Evolutionary conservation across 768 basidiomycete genomes (phyloP).

Genomic region (Lentinus tigrinus): DNA sequence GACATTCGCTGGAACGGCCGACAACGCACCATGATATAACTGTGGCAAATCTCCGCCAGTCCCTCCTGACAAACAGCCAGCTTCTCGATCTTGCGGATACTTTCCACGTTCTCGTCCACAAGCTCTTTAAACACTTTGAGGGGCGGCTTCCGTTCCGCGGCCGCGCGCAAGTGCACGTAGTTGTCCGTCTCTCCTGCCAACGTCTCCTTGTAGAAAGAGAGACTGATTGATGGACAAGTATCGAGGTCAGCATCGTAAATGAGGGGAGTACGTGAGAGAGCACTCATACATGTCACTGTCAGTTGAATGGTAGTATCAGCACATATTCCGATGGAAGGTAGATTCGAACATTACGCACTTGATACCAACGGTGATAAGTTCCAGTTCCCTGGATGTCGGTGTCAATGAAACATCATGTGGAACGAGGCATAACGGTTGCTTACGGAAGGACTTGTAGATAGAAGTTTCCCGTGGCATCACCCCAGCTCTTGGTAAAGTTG

Average conservation of each 20-base stretch:
- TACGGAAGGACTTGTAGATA: slow-evolving; percentile 40
- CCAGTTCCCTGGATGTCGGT: too few species aligned
- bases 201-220: slow-evolving; percentile 21
- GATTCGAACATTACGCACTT: too few species aligned
- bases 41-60: too few species aligned
- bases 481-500: slow-evolving; percentile 28
- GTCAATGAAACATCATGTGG: too few species aligned
- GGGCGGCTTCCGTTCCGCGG: not conserved
- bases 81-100: not conserved
- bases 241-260: not conserved
- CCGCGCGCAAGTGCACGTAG: slow-evolving; percentile 16
- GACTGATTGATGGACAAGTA: not conserved
- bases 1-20: too few species aligned
- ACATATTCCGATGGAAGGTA: too few species aligned
- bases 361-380: not conserved
- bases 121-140: slow-evolving; percentile 2
- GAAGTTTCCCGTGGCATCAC: slow-evolving; percentile 23
- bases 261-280: not conserved
- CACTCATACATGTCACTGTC: not conserved
- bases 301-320: not conserved
- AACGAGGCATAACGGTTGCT: not conserved
- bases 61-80: not conserved
- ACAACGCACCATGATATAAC: too few species aligned
- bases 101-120: slow-evolving; percentile 7
- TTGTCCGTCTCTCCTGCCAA: slow-evolving; percentile 16